These are phyloP conservation scores for Chloromonas sp. DNA, from an alignment of 163 green algal genomes.

Conservation along the genomic window DNA sequence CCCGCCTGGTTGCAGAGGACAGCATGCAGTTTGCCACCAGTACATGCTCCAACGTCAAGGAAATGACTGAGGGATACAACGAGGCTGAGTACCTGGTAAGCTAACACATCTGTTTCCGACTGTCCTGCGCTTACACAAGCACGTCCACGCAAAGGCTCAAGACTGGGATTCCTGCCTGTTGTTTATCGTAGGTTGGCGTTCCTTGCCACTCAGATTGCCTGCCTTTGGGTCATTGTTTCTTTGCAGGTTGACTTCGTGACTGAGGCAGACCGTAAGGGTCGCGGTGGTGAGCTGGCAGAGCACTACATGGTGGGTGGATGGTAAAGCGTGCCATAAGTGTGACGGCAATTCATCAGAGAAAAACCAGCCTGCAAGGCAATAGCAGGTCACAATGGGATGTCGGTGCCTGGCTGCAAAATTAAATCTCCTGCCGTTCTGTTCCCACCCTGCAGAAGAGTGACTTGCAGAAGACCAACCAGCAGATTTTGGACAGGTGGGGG, in stretches of 20 bases:
- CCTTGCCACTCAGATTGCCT: background rate
- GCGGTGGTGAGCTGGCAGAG: constrained; percentile 25
- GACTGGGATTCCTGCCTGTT: background rate
- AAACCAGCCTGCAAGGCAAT: too few species aligned
- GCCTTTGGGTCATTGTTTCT: constrained; percentile 40
- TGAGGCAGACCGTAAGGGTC: constrained; percentile 42
- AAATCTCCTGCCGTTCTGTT: too few species aligned
- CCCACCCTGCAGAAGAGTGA: background rate
- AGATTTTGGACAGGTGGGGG: background rate
- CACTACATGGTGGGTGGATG: constrained; percentile 19
- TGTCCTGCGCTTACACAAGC: too few species aligned
- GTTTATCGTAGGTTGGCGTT: background rate
- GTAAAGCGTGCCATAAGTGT: too few species aligned
- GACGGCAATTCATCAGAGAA: background rate
- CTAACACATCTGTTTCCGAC: constrained; percentile 5
- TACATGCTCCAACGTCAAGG: constrained; percentile 13
- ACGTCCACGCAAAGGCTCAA: too few species aligned
- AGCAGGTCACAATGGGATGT: too few species aligned
- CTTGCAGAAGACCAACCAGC: background rate
- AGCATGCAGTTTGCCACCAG: background rate
- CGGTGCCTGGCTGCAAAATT: background rate
- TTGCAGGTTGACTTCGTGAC: constrained; percentile 78
- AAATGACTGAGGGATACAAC: constrained; percentile 44
- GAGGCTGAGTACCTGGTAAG: constrained; percentile 67
- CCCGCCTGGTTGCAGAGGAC: background rate